Percentiles rank a stretch among this genome's conserved stretches.
Conservation (phyloP, 2,329 filamentous ascomycete species). For the Sporothrix luriei region DNA sequence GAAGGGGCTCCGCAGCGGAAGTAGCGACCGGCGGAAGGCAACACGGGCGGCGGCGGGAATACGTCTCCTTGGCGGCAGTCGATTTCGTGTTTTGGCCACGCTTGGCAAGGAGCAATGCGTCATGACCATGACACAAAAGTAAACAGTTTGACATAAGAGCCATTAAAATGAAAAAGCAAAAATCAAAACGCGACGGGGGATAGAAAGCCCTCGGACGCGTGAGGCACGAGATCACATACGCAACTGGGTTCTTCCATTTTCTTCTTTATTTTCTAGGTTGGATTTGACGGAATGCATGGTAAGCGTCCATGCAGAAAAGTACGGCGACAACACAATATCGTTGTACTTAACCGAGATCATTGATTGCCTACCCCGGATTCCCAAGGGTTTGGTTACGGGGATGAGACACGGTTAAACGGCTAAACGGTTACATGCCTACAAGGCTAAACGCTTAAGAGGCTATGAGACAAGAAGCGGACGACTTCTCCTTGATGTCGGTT, state of each 20-base stretch:
- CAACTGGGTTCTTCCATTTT: background rate
- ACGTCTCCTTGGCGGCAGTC: background rate
- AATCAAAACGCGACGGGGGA: background rate
- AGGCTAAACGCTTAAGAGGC: constrained; percentile 2
- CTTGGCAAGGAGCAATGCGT: background rate
- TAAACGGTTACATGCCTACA: background rate
- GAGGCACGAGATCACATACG: constrained; percentile 5
- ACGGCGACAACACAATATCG: background rate
- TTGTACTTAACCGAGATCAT: constrained; percentile 7
- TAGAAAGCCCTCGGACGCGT: background rate
- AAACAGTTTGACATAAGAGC: background rate
- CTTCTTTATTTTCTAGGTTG: background rate
- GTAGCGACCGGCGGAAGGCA: constrained; percentile 22
- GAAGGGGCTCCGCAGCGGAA: constrained; percentile 20
- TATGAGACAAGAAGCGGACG: background rate
- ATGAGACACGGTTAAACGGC: constrained; percentile 25
- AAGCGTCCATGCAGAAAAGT: background rate
- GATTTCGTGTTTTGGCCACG: background rate
- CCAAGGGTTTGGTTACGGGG: constrained; percentile 3
- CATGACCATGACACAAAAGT: background rate
- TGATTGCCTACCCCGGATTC: background rate
- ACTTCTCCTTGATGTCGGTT: background rate
- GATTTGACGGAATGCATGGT: background rate
- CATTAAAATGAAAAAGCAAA: background rate
- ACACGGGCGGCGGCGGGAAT: constrained; percentile 19